These are phyloP conservation scores for Thermoascus crustaceus DNA, from an alignment of 2,329 filamentous ascomycete species.

Conservation along the genomic window DNA sequence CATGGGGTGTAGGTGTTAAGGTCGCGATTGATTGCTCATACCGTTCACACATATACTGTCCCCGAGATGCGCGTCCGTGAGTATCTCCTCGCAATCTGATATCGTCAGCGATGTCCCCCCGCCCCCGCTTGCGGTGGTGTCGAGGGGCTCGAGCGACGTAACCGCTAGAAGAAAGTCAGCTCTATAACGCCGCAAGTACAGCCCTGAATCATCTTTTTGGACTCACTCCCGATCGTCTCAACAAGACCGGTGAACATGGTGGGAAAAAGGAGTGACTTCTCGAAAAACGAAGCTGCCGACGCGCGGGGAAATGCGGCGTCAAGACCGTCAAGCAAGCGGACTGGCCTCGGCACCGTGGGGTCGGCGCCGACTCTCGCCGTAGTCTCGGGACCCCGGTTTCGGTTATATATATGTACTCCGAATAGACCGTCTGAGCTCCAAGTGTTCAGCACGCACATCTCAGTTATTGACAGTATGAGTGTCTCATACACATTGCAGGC, in stretches of 20 bases:
- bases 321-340: conserved; percentile 1
- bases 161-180: conserved; percentile 54
- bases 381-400: conserved; percentile 5
- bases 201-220: conserved; percentile 4
- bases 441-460: too few relatives aligned
- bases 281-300: background rate
- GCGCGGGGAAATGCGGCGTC: background rate
- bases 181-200: conserved; percentile 16
- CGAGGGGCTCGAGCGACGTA: conserved; percentile 69
- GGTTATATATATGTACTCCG: too few relatives aligned
- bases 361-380: conserved; percentile 9
- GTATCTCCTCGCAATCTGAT: conserved; percentile 63
- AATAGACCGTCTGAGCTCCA: too few relatives aligned
- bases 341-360: conserved; percentile 12
- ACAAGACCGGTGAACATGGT: conserved; percentile 94
- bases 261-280: conserved; percentile 11
- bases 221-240: conserved; percentile 82
- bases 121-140: conserved; percentile 59
- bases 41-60: conserved; percentile 96
- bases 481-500: conserved; percentile 17
- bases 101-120: conserved; percentile 90
- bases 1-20: background rate
- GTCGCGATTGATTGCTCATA: conserved; percentile 12
- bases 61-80: conserved; percentile 74
- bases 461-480: conserved; percentile 21